Evolutionary conservation across 2,329 filamentous ascomycete species (phyloP), one percentile per base, ranked within the genome.

Genomic region (Coniella vitis): DNA sequence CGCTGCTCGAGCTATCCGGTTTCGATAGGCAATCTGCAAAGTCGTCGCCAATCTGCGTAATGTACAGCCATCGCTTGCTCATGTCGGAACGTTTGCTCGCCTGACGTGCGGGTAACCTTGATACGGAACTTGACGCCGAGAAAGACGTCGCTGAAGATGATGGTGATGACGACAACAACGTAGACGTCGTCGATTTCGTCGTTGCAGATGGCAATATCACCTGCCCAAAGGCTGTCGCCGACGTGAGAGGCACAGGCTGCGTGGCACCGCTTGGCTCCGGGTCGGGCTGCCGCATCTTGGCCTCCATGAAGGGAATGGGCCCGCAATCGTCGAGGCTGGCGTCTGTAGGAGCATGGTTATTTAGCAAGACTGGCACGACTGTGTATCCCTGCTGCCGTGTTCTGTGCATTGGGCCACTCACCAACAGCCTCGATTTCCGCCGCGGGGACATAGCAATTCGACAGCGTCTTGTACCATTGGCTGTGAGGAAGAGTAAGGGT

Each of bases 251-350:
- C 25, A 29, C 25, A 5, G 25, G 25, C 25, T 29, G 25, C 10
- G 25, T 10, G 5, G 10, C 25, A 10, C 25, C 20, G 4, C 13
- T 9, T 19, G 44, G 35, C n/a, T 20, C 21, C 4, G 44, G 29
- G 38, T 53, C 51, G 5, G 51, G 48, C 19, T 53, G 39, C 13
- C 51, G 35, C 51, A 53, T 53, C 37, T 45, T 51, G 7, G 44
- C 46, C 37, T 53, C 44, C 51, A 53, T 34, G 45, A 48, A 51
- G 19, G 51, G 51, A 10, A 53, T 51, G 4, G 51, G 51, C 4
- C 51, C 51, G 40, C 51, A 53, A 10, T 31, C 5, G 32, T 53
- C 51, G 31, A 53, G 48, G 1, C 19, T 40, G n/a, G 9, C 12
- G 22, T 51, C 51, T 32, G 19, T 12, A 20, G 29, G 14, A 4